These are phyloP conservation scores for Chalciporus chontae DNA, from an alignment of 768 basidiomycete genomes.

Conservation along the genomic window DNA sequence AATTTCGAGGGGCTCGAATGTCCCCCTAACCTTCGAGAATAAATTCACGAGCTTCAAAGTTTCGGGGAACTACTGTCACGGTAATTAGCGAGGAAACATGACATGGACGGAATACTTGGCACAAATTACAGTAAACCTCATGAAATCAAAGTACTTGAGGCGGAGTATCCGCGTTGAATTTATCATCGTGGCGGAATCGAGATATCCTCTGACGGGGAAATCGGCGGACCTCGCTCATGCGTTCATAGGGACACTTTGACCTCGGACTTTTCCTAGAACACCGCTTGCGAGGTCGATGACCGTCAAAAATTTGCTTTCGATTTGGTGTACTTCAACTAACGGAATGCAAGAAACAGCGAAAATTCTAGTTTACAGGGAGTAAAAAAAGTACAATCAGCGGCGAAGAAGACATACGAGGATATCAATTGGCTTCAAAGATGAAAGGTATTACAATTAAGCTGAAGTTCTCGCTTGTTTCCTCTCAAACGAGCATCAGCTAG, in stretches of 20 bases:
- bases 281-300: neutral
- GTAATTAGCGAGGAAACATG: too few relatives aligned
- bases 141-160: neutral
- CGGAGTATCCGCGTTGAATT: too few relatives aligned
- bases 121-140: too few relatives aligned
- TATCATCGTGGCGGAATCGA: too few relatives aligned
- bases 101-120: too few relatives aligned
- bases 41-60: neutral
- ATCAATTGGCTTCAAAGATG: conserved; percentile 5
- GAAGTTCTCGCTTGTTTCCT: conserved; percentile 1
- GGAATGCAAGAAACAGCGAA: conserved; percentile 1
- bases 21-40: neutral
- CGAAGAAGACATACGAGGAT: neutral
- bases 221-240: conserved; percentile 1
- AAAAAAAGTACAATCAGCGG: conserved; percentile 8
- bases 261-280: neutral
- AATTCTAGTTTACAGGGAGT: conserved; percentile 4
- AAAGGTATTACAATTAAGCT: neutral
- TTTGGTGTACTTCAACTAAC: neutral
- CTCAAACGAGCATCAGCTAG: conserved; percentile 27
- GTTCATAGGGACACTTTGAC: too few relatives aligned
- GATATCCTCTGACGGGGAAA: neutral
- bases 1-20: neutral
- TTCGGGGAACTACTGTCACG: neutral
- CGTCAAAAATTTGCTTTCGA: neutral